Evolutionary conservation across 495 filamentous ascomycete genomes (phyloP), one percentile per base, ranked within the genome.

Genomic region (Delitschia confertaspora): DNA sequence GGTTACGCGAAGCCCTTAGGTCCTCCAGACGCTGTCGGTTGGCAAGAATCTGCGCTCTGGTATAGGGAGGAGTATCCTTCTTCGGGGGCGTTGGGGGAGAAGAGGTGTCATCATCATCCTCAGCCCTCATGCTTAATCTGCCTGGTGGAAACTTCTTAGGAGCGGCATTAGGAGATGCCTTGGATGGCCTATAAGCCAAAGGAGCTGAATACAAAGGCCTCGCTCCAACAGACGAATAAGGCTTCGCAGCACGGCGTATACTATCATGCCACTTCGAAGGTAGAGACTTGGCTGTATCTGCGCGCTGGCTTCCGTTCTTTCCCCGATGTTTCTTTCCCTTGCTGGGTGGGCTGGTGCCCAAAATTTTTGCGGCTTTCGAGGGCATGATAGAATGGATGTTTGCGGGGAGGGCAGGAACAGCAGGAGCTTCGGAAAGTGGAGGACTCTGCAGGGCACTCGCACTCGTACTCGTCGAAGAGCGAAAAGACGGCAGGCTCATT

Each of bases 401-500:
- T n/a, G n/a, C n/a, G n/a, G n/a, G n/a, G n/a, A n/a, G n/a, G n/a
- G n/a, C n/a, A n/a, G n/a, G n/a, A n/a, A n/a, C n/a, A n/a, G n/a
- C n/a, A n/a, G n/a, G n/a, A n/a, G n/a, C n/a, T n/a, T n/a, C n/a
- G n/a, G n/a, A n/a, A n/a, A n/a, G n/a, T 9, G 40, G 36, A 14
- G 56, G 50, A 19, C 56, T 22, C 4, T 39, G 35, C 8, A 35
- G 27, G 27, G 9, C 11, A 17, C 17, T 6, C 3, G 2, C 13
- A 39, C 20, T 36, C 16, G 32, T 14, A 10, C 7, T 26, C 22
- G 17, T 11, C 10, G 38, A 24, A 4, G 47, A 26, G 25, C 21
- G 56, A 37, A 56, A 53, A 21, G 18, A 45, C 8, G 45, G 24
- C 6, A 59, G 49, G 44, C 49, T 44, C 23, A 65, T 51, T 6